A percentile compares a stretch with the other conserved stretches of the same genome.
Evolutionary conservation across 179 eudicot genomes (phyloP).

Genomic region (Sideroxylon spinosum): DNA sequence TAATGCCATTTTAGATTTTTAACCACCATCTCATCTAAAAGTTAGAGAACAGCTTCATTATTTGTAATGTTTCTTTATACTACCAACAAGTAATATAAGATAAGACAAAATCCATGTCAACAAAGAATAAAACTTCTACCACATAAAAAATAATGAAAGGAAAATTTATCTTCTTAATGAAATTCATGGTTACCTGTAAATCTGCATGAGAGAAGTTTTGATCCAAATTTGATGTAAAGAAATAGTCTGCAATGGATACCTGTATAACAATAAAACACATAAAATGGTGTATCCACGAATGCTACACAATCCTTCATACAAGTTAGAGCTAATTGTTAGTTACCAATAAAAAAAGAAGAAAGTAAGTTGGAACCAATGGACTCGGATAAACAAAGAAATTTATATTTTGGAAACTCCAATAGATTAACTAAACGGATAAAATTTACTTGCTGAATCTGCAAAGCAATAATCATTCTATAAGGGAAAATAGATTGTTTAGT

Average conservation of each 20-base stretch:
- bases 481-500: neutral
- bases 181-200: slow-evolving; percentile 47
- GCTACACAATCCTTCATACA: neutral
- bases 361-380: neutral
- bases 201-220: slow-evolving; percentile 61
- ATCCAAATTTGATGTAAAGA: slow-evolving; percentile 57
- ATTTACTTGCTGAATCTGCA: neutral
- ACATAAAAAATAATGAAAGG: neutral
- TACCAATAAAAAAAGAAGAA: no score
- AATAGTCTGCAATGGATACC: slow-evolving; percentile 88
- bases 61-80: no score
- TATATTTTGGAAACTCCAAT: neutral
- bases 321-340: neutral
- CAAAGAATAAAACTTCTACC: neutral
- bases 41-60: no score
- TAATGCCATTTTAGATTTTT: no score
- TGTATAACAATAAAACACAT: slow-evolving; percentile 27
- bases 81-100: no score
- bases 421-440: neutral
- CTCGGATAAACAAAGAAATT: neutral
- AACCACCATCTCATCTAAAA: no score
- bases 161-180: neutral
- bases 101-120: neutral
- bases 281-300: neutral
- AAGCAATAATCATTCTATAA: neutral